Evolutionary conservation across 1,139 yeast species (phyloP), one percentile per base, ranked within the genome.

Genomic region (Nakaseomyces sp.): DNA sequence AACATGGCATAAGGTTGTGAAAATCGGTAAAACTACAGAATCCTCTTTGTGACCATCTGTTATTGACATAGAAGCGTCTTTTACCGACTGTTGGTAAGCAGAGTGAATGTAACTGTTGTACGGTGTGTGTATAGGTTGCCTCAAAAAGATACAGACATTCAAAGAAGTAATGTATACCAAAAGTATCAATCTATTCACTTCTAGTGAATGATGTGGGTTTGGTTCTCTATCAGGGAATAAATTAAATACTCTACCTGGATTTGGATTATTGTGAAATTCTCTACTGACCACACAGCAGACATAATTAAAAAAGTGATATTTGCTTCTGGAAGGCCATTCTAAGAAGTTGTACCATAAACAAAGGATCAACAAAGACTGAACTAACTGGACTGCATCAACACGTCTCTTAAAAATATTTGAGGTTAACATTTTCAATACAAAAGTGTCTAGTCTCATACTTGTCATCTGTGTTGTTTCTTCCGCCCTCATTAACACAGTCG

Each of bases 271-370:
- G 13, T 35, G 26, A 47, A 87, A 63, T 58, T 88, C 96, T 50
- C 78, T 81, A 2, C 84, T 73, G 63, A 88, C 68, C 2, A 81
- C 71, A n/a, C 81, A 77, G 42, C 88, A 76, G 24, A 85, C 66
- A 8, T 77, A 70, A 45, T 80, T 77, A 51, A 85, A 70, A 45
- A 86, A 65, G 58, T 85, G 93, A 51, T 81, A 80, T 43, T 94
- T 74, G 47, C 93, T 76, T 54, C 83, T 84, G 51, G 79, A 83
- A 50, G 84, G 83, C 52, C 85, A 68, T 61, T 86, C 95, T 0
- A 95, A 87, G 5, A 86, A 77, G 52, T 83, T 85, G 60, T 86
- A 86, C 94, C 95, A 88, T 29, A 81, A 63, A 32, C 83, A 74
- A 43, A 84, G 65, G 3, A 85, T 56, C 24, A 84, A 56, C 40